These are phyloP conservation scores for Rhinocladiella mackenziei DNA, from an alignment of 2,329 filamentous ascomycete genomes.

Conservation along the genomic window DNA sequence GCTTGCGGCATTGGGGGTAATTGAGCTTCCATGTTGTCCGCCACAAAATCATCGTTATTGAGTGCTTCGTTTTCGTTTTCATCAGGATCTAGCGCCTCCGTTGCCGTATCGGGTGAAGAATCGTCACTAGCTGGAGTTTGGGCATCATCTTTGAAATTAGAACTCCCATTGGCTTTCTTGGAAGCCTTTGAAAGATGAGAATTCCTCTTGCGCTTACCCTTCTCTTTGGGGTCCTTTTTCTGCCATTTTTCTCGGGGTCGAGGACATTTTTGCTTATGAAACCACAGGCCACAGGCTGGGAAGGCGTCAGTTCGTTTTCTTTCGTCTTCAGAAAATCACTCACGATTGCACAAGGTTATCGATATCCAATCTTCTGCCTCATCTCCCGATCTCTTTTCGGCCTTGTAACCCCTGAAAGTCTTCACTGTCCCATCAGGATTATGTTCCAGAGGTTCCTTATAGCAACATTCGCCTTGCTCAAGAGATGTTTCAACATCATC, in stretches of 20 bases:
- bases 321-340: slow-evolving; percentile 39
- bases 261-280: slow-evolving; percentile 81
- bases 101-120: slow-evolving; percentile 34
- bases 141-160: slow-evolving; percentile 34
- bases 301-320: slow-evolving; percentile 30
- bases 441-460: slow-evolving; percentile 63
- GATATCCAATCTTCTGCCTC: slow-evolving; percentile 70
- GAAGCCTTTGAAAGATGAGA: slow-evolving; percentile 28
- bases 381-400: slow-evolving; percentile 66
- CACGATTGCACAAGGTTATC: slow-evolving; percentile 81
- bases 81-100: slow-evolving; percentile 21
- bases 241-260: slow-evolving; percentile 82
- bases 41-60: slow-evolving; percentile 31
- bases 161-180: slow-evolving; percentile 35
- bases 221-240: slow-evolving; percentile 49
- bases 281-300: slow-evolving; percentile 84
- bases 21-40: slow-evolving; percentile 36
- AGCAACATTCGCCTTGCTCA: slow-evolving; percentile 68
- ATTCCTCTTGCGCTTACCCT: slow-evolving; percentile 37
- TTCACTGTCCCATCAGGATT: slow-evolving; percentile 61
- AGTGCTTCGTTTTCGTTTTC: slow-evolving; percentile 28
- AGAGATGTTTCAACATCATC: slow-evolving; percentile 67
- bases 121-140: slow-evolving; percentile 36
- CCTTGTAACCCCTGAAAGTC: slow-evolving; percentile 68
- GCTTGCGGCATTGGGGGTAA: slow-evolving; percentile 38